Base-by-base conservation (phyloP, 352 stramenopile species). In the Globisporangium mamillatum region DNA sequence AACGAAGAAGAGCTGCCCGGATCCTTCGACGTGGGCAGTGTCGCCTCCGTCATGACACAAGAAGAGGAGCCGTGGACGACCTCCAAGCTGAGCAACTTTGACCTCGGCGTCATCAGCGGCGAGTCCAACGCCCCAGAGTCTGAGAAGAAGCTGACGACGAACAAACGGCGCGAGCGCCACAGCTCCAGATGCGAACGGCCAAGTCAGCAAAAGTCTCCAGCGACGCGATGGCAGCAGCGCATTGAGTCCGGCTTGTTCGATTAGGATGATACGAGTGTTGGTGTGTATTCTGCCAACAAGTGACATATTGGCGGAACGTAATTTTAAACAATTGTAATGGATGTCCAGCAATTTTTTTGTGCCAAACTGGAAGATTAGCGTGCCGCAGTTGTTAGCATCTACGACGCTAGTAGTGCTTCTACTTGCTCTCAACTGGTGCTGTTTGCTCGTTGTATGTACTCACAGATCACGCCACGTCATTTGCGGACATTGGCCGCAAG, bases 41-140 rank as follows among this genome's bases (percentile, higher is more conserved):
- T 27, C 1, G 54, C 54, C 1, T 32, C 14, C 2, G 54, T 60
- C 16, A 52, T 52, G n/a, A 22, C 32, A n/a, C 18, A 36, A 36
- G 57, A 63, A 4, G 57, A 63, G 1, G 36, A 63, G 4, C 12
- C 34, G n/a, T 63, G 57, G 57, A 63, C 57, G 10, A 63, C 34
- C 38, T 63, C 57, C n/a, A 63, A 48, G 32, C 57, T 63, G n/a
- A 34, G 36, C 32, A 63, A 63, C 32, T 63, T 63, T 52, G 57
- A 63, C 24, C 36, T 63, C 6, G 34, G 57, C 34, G 24, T 63
- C 18, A 60, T 41, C 54, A 60, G 54, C 18, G 27, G 25, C 2
- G 54, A n/a, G 8, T 1, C 24, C 6, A 63, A 10, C 34, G 29
- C 57, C 5, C 29, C 12, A 1, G 29, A 32, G n/a, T 29, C 8